Conservation (phyloP, 495 filamentous ascomycete genomes). For the Hypoxylon fuscum region DNA sequence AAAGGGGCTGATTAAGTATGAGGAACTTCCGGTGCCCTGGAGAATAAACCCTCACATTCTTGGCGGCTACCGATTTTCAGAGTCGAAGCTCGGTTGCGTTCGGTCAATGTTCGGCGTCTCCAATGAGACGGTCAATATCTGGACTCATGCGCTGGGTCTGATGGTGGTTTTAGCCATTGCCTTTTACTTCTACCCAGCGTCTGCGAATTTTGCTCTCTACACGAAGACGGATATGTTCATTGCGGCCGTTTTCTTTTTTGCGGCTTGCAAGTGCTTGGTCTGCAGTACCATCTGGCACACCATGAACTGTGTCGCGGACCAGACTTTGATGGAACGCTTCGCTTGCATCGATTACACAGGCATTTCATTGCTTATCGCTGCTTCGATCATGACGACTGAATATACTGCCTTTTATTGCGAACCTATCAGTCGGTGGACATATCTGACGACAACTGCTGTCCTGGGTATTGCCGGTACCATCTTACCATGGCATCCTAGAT, state of each 20-base stretch:
- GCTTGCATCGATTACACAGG: constrained; percentile 99
- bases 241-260: constrained; percentile 95
- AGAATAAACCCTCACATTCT: constrained; percentile 93
- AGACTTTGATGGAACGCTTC: constrained; percentile 89
- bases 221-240: constrained; percentile 87
- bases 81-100: constrained; percentile 86
- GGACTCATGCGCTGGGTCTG: constrained; percentile 91
- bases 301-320: constrained; percentile 93
- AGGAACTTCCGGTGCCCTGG: constrained; percentile 92
- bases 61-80: constrained; percentile 89
- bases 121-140: constrained; percentile 98
- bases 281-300: constrained; percentile 98
- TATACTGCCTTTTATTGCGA: constrained; percentile 99
- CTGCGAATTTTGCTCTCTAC: constrained; percentile 84
- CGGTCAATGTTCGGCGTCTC: constrained; percentile 82
- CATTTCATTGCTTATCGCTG: constrained; percentile 94
- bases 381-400: constrained; percentile 97
- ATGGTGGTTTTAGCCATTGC: constrained; percentile 87
- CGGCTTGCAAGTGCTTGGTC: constrained; percentile 93
- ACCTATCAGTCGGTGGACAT: constrained; percentile 83
- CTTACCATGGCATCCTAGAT: constrained; percentile 94
- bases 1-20: constrained; percentile 83
- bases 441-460: constrained; percentile 81
- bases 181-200: constrained; percentile 94
- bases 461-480: constrained; percentile 90